These are phyloP conservation scores for Halenospora varia DNA, from an alignment of 495 filamentous ascomycete species.

Conservation along the genomic window DNA sequence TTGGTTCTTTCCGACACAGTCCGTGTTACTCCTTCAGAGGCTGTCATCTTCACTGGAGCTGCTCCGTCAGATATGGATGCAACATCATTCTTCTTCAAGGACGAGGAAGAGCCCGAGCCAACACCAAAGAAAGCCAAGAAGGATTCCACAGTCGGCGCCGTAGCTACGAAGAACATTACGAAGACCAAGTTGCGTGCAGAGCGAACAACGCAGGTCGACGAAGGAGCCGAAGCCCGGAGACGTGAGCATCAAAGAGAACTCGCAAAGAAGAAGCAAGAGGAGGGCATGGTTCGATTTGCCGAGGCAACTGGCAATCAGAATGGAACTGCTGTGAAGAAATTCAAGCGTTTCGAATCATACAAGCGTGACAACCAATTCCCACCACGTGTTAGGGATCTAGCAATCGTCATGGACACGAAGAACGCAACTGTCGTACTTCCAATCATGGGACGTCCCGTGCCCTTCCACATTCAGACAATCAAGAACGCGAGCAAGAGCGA, in stretches of 20 bases:
- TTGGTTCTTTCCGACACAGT: conserved; percentile 91
- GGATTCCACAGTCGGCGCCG: conserved; percentile 74
- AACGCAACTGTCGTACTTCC: conserved; percentile 87
- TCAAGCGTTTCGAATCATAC: conserved; percentile 98
- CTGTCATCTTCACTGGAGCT: conserved; percentile 87
- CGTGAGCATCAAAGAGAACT: conserved; percentile 93
- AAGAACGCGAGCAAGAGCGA: conserved; percentile 96
- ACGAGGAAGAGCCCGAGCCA: conserved; percentile 69
- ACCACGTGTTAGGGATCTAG: conserved; percentile 71
- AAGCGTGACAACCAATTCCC: conserved; percentile 97
- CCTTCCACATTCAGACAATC: conserved; percentile 98
- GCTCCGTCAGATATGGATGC: conserved; percentile 86
- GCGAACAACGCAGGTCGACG: conserved; percentile 76
- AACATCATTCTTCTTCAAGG: conserved; percentile 95
- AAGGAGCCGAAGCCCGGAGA: conserved; percentile 82
- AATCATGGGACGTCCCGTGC: conserved; percentile 95
- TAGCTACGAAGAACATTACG: conserved; percentile 87
- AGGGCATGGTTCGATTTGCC: conserved; percentile 78
- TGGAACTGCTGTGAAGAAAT: conserved; percentile 89
- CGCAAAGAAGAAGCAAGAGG: conserved; percentile 78
- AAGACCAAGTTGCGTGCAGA: conserved; percentile 92
- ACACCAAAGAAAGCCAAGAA: conserved; percentile 71
- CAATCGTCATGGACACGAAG: conserved; percentile 85
- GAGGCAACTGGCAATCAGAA: conserved; percentile 78
- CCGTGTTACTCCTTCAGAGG: conserved; percentile 71